Evolutionary conservation across 495 filamentous ascomycete species (phyloP), one percentile per base, ranked within the genome.

Genomic region (Geopyxis carbonaria): DNA sequence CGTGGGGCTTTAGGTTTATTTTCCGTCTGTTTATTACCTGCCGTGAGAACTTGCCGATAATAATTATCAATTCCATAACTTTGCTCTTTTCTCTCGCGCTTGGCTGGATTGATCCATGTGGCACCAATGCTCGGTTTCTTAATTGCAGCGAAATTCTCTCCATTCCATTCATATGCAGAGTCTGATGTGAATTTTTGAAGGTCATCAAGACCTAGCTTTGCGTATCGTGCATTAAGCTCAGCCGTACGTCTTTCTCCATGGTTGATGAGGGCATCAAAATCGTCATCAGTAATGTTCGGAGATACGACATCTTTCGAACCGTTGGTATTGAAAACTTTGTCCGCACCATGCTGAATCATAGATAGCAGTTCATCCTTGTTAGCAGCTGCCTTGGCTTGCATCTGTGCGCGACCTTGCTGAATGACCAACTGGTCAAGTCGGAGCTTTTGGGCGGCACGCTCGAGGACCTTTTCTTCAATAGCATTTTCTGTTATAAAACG

Each of bases 321-420:
- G 14, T 63, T 64, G 6, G 68, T 67, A 45, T 78, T 67, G 62
- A 99, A 94, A 2, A 95, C 76, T 42, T 80, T 81, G 46, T 84
- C 82, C n/a, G 89, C 91, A 33, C 91, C 91, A 47, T 95, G 89
- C 57, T 99, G 91, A 48, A 99, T 99, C 91, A 99, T 95, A 38
- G 70, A 81, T 8, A 99, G 68, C 21, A 99, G 66, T 46, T 99
- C 91, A 39, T 95, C 91, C 57, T 99, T 99, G 31, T 81, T 91
- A 5, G 87, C 79, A 1, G 70, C 69, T 21, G 78, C 78, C 62
- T 91, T 91, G 1, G 76, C 76, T 22, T 81, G 80, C 40, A 83
- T 83, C 59, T 94, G 89, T 25, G 91, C 80, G 48, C 91, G 85
- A 16, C 91, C 91, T 66, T 99, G 91, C 47, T 99, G 91, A 51